Base-by-base conservation (phyloP, 345 rosid species). In the Euphorbia pulcherrima region DNA sequence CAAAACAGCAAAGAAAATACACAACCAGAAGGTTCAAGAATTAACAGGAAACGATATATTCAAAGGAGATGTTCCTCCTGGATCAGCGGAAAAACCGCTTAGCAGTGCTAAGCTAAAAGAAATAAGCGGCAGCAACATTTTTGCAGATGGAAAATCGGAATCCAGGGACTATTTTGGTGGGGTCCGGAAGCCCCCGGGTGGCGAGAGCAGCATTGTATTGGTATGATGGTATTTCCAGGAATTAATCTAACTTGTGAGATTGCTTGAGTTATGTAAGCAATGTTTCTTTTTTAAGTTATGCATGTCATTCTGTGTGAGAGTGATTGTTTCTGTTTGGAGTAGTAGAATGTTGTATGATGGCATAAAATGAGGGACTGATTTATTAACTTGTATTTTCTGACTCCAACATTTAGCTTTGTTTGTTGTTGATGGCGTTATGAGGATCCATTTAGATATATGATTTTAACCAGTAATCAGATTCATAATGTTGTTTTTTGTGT, bases 11-110 rank as follows among this genome's bases (percentile, higher is more conserved):
- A 73, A 73, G 72, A 73, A 67, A 62, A 67, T 73, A 61, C 77
- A 73, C 58, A 68, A 61, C 68, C 77, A 73, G 62, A 73, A 73
- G 72, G 67, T 73, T 60, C 77, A 73, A 37, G 77, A 73, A 44
- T 51, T 73, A 30, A 67, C 72, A n/a, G 77, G 77, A 54, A 73
- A 67, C 37, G 55, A 61, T 44, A 73, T 73, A 11, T 73, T 73
- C 72, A 73, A 73, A 39, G 77, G 77, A 51, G 77, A 73, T 60
- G 72, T 67, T 40, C 63, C 77, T 52, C 72, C 77, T 37, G 68
- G 68, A 8, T 67, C 72, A 26, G 68, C 72, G 2, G 77, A 73
- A 23, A 73, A 73, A 30, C 48, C 72, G 6, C 62, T 73, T 21
- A 73, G 77, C 44, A 41, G 8, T 17, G 77, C 77, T 21, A 73